phyloP scores from a whole-genome alignment of 177 flowering plant genomes.

The Telopea speciosissima region DNA sequence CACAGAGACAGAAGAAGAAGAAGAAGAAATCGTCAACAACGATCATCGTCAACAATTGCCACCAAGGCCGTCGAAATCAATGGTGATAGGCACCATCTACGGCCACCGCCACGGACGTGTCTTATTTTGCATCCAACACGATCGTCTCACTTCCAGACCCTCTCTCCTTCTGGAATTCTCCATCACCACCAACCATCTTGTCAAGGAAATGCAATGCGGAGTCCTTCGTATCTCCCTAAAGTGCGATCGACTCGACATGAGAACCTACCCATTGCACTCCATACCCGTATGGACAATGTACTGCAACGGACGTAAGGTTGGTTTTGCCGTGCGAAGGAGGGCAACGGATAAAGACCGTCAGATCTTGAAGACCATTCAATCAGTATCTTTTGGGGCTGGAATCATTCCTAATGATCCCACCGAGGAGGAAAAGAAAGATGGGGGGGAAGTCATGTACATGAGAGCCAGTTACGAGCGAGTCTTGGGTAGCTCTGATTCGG shows the following conservation, averaged over 20 bases:
- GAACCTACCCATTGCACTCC: constrained; percentile 41
- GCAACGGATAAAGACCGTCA: constrained; percentile 29
- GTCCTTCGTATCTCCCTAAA: constrained; percentile 77
- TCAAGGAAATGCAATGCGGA: constrained; percentile 67
- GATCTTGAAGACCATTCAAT: constrained; percentile 59
- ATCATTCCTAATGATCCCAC: constrained; percentile 35
- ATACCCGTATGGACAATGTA: constrained; percentile 64
- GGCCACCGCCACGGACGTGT: constrained; percentile 60
- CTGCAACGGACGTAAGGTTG: constrained; percentile 59
- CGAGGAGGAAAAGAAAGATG: constrained; percentile 3
- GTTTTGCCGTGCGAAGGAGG: constrained; percentile 51
- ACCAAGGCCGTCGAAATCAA: constrained; percentile 48
- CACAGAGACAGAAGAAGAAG: neutral
- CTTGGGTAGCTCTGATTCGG: constrained; percentile 64
- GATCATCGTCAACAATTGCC: constrained; percentile 11
- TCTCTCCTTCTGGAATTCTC: constrained; percentile 68
- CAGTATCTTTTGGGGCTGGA: constrained; percentile 70
- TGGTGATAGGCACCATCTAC: constrained; percentile 70
- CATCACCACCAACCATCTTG: constrained; percentile 47
- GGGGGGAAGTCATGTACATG: constrained; percentile 74
- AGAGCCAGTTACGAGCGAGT: constrained; percentile 75
- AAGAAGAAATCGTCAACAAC: constrained; percentile 4
- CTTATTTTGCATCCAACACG: constrained; percentile 68
- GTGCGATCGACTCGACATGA: constrained; percentile 28
- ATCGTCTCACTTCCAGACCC: constrained; percentile 47